These are phyloP conservation scores for Davidsoniella virescens DNA, from an alignment of 2,329 filamentous ascomycete genomes.

Conservation along the genomic window DNA sequence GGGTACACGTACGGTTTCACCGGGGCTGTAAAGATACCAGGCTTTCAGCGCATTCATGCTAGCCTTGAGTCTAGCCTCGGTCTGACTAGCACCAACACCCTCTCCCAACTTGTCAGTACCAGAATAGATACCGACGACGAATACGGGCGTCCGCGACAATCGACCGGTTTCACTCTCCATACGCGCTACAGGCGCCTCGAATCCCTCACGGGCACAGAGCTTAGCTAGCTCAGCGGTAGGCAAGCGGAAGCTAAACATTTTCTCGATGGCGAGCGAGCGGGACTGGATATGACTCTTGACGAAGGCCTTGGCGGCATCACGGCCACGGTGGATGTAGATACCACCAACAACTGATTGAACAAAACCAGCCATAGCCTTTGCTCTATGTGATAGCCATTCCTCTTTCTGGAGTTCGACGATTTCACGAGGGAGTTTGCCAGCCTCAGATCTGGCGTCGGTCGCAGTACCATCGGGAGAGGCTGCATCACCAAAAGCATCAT, in stretches of 20 bases:
- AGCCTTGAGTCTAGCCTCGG: constrained; percentile 63
- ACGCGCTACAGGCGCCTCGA: constrained; percentile 71
- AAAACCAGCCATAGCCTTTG: constrained; percentile 55
- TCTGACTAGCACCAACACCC: constrained; percentile 61
- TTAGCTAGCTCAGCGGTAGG: constrained; percentile 71
- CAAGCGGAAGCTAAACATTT: constrained; percentile 68
- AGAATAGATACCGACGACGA: constrained; percentile 84
- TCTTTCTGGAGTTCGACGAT: constrained; percentile 15
- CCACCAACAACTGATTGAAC: constrained; percentile 72
- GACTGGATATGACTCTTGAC: constrained; percentile 70
- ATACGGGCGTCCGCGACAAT: constrained; percentile 70
- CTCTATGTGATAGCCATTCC: constrained; percentile 51
- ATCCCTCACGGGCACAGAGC: constrained; percentile 77
- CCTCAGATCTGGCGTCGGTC: constrained; percentile 7
- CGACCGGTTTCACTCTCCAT: constrained; percentile 85
- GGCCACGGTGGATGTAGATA: constrained; percentile 71
- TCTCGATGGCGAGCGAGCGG: constrained; percentile 57
- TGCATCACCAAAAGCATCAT: constrained; percentile 68
- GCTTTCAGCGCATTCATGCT: constrained; percentile 74
- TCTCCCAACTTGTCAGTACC: constrained; percentile 85
- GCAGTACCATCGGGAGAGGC: constrained; percentile 19
- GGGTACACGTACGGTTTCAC: constrained; percentile 44
- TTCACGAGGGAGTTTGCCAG: constrained; percentile 13
- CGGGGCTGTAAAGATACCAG: constrained; percentile 92
- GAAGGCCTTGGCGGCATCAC: constrained; percentile 64